Evolutionary conservation across 805 yeast genomes (phyloP).

Genomic region (Candida piceae): DNA sequence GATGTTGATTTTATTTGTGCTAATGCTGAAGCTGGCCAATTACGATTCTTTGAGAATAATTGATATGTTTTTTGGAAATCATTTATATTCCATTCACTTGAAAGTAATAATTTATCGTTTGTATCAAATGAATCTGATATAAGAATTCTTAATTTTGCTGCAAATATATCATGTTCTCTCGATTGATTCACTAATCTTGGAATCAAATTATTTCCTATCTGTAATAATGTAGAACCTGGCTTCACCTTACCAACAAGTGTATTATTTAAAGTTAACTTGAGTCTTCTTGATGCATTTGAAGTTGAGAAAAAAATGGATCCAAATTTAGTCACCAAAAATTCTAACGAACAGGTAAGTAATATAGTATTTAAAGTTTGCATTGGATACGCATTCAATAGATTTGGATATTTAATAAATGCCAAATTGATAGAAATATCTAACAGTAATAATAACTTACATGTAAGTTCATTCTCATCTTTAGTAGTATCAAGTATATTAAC

Average conservation of each 20-base stretch:
- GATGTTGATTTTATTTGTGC: no score
- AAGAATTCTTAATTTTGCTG: conserved; percentile 19
- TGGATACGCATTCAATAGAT: conserved; percentile 13
- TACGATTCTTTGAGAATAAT: conserved; percentile 14
- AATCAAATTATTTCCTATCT: conserved; percentile 23
- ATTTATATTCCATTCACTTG: conserved; percentile 26
- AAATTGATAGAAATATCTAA: conserved; percentile 21
- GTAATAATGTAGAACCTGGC: conserved; percentile 29
- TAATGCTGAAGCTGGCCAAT: conserved; percentile 12
- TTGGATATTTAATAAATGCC: conserved; percentile 8
- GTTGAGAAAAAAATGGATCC: conserved; percentile 17
- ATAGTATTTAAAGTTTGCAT: conserved; percentile 25
- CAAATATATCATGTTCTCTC: conserved; percentile 19
- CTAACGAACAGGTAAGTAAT: conserved; percentile 16
- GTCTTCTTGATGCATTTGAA: conserved; percentile 10
- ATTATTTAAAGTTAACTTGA: conserved; percentile 21
- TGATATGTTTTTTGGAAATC: conserved; percentile 13
- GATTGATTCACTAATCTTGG: conserved; percentile 17
- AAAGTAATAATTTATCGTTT: conserved; percentile 25
- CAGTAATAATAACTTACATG: conserved; percentile 10
- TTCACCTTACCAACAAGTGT: conserved; percentile 26
- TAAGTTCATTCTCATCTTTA: conserved; percentile 2
- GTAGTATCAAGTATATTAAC: background rate
- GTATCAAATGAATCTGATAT: conserved; percentile 24
- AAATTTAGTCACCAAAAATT: conserved; percentile 18